phyloP scores from a whole-genome alignment of 192 early-diverging fungal species.

The Backusella morwellensis region DNA sequence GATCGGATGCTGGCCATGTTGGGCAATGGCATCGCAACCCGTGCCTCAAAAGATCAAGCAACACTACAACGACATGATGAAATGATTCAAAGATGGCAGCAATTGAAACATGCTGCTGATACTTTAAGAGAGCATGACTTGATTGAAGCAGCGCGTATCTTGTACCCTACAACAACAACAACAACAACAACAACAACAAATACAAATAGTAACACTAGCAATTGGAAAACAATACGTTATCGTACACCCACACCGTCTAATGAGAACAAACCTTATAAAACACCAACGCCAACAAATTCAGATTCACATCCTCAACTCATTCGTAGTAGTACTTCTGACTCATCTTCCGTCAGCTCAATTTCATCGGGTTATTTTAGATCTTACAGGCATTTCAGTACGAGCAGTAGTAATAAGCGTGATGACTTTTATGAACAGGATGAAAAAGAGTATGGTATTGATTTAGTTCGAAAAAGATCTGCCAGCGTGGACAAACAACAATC shows the following conservation, averaged over 20 bases:
- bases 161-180: not conserved
- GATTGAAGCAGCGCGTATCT: conserved; percentile 21
- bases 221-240: conserved; percentile 18
- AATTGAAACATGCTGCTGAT: conserved; percentile 37
- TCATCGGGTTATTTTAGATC: not conserved
- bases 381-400: not conserved
- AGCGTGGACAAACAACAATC: conserved; percentile 15
- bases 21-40: conserved; percentile 49
- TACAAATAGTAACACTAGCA: not conserved
- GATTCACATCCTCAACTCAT: not conserved
- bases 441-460: conserved; percentile 1
- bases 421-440: conserved; percentile 18
- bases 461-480: not conserved
- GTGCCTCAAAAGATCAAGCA: conserved; percentile 37
- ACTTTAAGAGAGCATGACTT: conserved; percentile 26
- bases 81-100: conserved; percentile 52
- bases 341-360: conserved; percentile 11
- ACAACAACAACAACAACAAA: not conserved
- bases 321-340: conserved; percentile 20
- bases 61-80: conserved; percentile 42
- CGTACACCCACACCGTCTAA: conserved; percentile 15
- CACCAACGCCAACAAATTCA: not conserved
- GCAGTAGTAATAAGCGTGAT: not conserved
- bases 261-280: not conserved
- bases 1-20: conserved; percentile 58